Evolutionary conservation across 2,329 filamentous ascomycete genomes (phyloP), one percentile per base, ranked within the genome.

Genomic region (Colletotrichum agaves): DNA sequence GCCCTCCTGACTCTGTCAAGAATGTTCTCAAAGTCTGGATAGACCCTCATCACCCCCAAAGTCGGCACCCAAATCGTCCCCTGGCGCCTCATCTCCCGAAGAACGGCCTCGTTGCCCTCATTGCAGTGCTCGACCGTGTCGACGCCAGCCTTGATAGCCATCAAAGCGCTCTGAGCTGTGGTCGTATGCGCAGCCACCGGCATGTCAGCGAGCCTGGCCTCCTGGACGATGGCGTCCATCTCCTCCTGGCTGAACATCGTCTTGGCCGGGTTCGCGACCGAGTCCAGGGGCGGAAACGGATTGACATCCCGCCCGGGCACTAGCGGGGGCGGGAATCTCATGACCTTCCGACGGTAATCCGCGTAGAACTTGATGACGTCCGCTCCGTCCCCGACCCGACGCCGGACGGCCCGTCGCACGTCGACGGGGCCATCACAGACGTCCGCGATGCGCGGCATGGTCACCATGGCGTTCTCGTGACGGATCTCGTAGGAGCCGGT

Each of bases 311-410:
- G 37, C 15, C 35, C 37, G 3, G 62, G 62, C 19, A 35, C 55
- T 0, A 61, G 41, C 60, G 76, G 74, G 62, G 69, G 73, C 4
- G 82, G 83, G 49, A 78, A 84, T 3, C 82, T 77, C 76, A 84
- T 77, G 1, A 78, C 74, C 57, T 80, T 77, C 27, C 82, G 77
- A 3, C 81, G 75, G 71, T 85, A 85, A 70, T 86, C 84, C 15
- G 81, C 83, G 65, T 83, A 86, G 72, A 85, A 82, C 74, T 85
- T 85, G 75, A 86, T 78, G 17, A 86, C 67, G 66, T 86, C 84
- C 0, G 83, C 84, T 1, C 83, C 83, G 1, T 81, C 83, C 0
- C 78, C 83, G 3, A 84, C 73, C 2, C 84, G 77, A 13, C 83
- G 74, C 13, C 84, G 77, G 13, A 86, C 83, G 0, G 83, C 84